Conservation (phyloP, 2,329 filamentous ascomycete genomes). For the Dactylellina cionopaga region DNA sequence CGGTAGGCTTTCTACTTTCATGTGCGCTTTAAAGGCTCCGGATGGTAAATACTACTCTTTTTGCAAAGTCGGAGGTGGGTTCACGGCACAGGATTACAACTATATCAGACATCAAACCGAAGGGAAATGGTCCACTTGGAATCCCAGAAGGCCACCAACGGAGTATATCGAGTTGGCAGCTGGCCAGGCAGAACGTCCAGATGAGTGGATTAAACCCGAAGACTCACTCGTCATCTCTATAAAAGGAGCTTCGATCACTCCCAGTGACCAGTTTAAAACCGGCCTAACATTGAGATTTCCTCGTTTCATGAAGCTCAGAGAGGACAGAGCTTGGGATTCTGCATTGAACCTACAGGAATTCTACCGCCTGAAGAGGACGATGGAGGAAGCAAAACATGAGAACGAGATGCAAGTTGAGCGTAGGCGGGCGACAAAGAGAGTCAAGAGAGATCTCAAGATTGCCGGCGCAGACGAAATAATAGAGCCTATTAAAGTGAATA, state of each 20-base stretch:
- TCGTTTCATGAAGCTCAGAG: constrained; percentile 80
- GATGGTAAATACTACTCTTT: constrained; percentile 82
- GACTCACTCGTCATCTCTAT: constrained; percentile 88
- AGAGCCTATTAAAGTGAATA: constrained; percentile 62
- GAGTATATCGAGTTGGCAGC: constrained; percentile 84
- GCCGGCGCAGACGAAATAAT: constrained; percentile 70
- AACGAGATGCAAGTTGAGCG: constrained; percentile 76
- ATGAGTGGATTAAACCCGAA: constrained; percentile 90
- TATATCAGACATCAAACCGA: constrained; percentile 84
- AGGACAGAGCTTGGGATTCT: constrained; percentile 85
- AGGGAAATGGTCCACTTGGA: constrained; percentile 91
- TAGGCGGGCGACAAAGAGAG: constrained; percentile 71
- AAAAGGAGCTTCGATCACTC: constrained; percentile 82
- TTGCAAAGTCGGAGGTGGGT: constrained; percentile 96
- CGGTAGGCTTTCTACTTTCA: constrained; percentile 81
- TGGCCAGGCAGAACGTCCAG: constrained; percentile 79
- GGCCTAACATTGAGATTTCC: constrained; percentile 87
- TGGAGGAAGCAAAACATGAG: constrained; percentile 77
- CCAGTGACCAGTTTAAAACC: constrained; percentile 80
- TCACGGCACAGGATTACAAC: constrained; percentile 84
- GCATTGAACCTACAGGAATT: constrained; percentile 84
- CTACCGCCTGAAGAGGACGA: constrained; percentile 71
- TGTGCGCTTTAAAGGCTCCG: constrained; percentile 78
- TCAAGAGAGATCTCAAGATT: constrained; percentile 76
- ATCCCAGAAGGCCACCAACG: constrained; percentile 77